Conservation (phyloP, 441 rosid genomes). For the Lepidium campestre region DNA sequence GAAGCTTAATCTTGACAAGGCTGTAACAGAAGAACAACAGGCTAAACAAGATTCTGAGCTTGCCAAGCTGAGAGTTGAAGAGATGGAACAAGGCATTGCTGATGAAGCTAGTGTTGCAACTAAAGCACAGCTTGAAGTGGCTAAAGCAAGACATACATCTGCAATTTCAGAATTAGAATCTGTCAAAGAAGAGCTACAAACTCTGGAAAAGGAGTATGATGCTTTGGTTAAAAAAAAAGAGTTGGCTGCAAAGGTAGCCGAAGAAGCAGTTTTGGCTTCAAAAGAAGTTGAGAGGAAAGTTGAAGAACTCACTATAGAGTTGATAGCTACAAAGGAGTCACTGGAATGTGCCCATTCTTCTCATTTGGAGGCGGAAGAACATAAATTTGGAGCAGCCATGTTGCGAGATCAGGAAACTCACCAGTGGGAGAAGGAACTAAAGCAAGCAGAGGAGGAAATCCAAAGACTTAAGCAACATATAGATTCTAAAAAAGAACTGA, state of each 20-base stretch:
- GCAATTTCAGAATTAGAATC: conserved; percentile 67
- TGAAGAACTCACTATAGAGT: conserved; percentile 79
- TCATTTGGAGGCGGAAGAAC: conserved; percentile 90
- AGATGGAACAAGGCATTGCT: conserved; percentile 87
- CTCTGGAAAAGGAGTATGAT: conserved; percentile 46
- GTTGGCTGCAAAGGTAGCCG: conserved; percentile 61
- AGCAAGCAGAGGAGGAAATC: conserved; percentile 84
- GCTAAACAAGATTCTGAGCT: conserved; percentile 92
- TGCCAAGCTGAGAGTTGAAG: conserved; percentile 80
- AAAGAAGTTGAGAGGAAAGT: conserved; percentile 86
- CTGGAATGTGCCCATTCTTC: conserved; percentile 82
- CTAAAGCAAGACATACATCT: conserved; percentile 65
- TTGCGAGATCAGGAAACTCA: conserved; percentile 79
- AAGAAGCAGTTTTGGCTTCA: conserved; percentile 61
- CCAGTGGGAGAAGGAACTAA: conserved; percentile 79
- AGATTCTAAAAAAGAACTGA: conserved; percentile 60
- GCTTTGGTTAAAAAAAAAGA: conserved; percentile 52
- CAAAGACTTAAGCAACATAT: conserved; percentile 64
- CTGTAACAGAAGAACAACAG: conserved; percentile 80
- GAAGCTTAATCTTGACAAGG: conserved; percentile 77
- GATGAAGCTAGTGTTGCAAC: conserved; percentile 87
- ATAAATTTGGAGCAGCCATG: conserved; percentile 78
- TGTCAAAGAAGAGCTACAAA: conserved; percentile 61
- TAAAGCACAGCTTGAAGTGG: conserved; percentile 90
- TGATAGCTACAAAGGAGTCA: conserved; percentile 74